Percentiles rank a stretch among this genome's conserved stretches.
Conservation (phyloP, 768 basidiomycete genomes). For the Phlebiopsis gigantea region DNA sequence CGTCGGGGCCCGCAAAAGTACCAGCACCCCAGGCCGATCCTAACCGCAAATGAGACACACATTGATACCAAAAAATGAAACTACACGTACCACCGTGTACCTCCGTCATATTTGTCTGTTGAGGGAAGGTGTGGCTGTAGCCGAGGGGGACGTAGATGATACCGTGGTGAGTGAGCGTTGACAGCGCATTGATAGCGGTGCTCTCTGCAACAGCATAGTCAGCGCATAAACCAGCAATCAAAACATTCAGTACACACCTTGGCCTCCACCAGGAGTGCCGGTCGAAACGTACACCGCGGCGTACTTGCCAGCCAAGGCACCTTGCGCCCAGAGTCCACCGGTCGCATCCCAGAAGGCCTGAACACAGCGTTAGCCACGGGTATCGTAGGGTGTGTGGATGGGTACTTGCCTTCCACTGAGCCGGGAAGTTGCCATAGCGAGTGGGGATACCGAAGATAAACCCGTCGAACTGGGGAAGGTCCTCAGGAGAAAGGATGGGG, state of each 20-base stretch:
- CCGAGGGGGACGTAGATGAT: constrained; percentile 49
- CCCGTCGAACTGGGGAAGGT: constrained; percentile 59
- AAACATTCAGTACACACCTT: constrained; percentile 34
- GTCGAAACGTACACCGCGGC: constrained; percentile 72
- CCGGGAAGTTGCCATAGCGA: constrained; percentile 77
- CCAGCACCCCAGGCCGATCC: constrained; percentile 76
- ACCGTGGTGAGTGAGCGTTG: constrained; percentile 51
- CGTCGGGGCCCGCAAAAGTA: constrained; percentile 50
- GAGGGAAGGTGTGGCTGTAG: constrained; percentile 38
- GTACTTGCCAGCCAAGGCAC: constrained; percentile 67
- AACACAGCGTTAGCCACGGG: not conserved
- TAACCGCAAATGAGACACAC: not conserved
- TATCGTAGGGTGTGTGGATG: not conserved
- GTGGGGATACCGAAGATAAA: constrained; percentile 75
- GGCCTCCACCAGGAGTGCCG: constrained; percentile 69
- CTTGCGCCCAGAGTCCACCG: constrained; percentile 55
- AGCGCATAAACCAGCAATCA: constrained; percentile 7
- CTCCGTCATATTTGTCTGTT: constrained; percentile 35
- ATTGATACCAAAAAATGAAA: not conserved
- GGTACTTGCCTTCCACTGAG: constrained; percentile 63
- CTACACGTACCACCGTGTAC: constrained; percentile 35
- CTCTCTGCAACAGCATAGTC: constrained; percentile 19
- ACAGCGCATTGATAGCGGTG: constrained; percentile 32
- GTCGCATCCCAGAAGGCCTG: constrained; percentile 75
- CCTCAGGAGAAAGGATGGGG: constrained; percentile 54